Base-by-base conservation (phyloP, 169 alveolate species). In the Cytauxzoon felis region DNA sequence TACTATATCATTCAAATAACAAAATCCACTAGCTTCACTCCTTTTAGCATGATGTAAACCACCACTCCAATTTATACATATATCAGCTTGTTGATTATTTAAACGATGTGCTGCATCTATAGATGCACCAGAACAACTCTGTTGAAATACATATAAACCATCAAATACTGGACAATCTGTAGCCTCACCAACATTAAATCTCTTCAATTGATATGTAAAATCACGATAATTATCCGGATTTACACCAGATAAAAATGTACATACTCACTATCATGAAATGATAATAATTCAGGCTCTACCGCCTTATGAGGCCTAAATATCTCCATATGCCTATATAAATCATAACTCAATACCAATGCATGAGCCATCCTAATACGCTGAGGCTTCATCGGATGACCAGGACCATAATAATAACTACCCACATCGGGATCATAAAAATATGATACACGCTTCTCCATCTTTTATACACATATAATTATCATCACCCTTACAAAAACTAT, bases 371-470 rank as follows among this genome's bases (percentile, higher is more conserved):
- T 91, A 13, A 97, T 96, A 73, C 99, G 75, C 78, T 95, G 98
- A 5, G 99, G 99, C 73, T 97, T 97, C 99, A 97, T 97, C n/a
- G 99, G 99, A 75, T 97, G 99, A 3, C 99, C 99, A 9, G 97
- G 96, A 6, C 99, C 99, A 80, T 97, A 97, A 86, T 97, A 96
- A 78, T 90, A 97, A 45, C 97, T 91, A 6, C 98, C 99, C 30
- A 94, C 93, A 58, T 95, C 98, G 26, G 96, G 97, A 87, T 90
- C 96, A 54, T 94, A 91, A 57, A 92, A 92, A 80, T 94, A 94
- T 0, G 95, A 88, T 38, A 92, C 95, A 47, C 95, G 80, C 54
- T 85, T 84, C 45, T 78, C 80, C 85, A 81, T 87, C 18, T 66
- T 61, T 45, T 69, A 33, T 51, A 7, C 41, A 9, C 9, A 48